Evolutionary conservation across 2,329 filamentous ascomycete species (phyloP), one percentile per base, ranked within the genome.

Genomic region (Pseudohalonectria lignicola): DNA sequence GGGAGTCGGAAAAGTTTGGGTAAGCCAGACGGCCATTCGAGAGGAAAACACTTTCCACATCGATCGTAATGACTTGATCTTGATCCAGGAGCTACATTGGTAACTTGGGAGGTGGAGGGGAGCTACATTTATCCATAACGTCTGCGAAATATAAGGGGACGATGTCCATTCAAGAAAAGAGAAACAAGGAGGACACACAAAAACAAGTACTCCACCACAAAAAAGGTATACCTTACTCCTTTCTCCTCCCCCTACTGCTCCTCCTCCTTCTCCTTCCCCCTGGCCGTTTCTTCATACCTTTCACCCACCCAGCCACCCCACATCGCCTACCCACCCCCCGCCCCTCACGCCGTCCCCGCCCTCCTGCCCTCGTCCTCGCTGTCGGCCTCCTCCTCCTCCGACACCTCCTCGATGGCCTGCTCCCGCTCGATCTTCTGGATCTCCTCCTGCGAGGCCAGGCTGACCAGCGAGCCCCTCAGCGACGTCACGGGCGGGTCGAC

Each of bases 401-500:
- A 46, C 41, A 56, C 62, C 52, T 69, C 63, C 36, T 58, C 53
- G 17, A 63, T 63, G 13, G 54, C 49, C 50, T 61, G 52, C 16
- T 53, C 53, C 44, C 56, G 57, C 48, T 66, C 63, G 10, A 61
- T 45, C 9, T 55, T 58, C 18, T 60, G 55, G 38, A 61, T 61
- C 45, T 64, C 56, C 35, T 59, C 60, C 9, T 53, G 37, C 11
- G 56, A 55, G n/a, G 53, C 60, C 5, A 45, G 49, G 16, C 46
- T 49, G 12, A 63, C 48, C 4, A 46, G 40, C 3, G 59, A 52
- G 2, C 60, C 62, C 44, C 51, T 47, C 34, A 56, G 49, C 34
- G 54, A 52, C 9, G 52, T 55, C 23, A 57, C 48, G 5, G 53
- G 49, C 15, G 40, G 41, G 19, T 55, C 51, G 3, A 53, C 50